These are phyloP conservation scores for Lantana camara DNA, from an alignment of 257 asterid genomes.

Conservation along the genomic window DNA sequence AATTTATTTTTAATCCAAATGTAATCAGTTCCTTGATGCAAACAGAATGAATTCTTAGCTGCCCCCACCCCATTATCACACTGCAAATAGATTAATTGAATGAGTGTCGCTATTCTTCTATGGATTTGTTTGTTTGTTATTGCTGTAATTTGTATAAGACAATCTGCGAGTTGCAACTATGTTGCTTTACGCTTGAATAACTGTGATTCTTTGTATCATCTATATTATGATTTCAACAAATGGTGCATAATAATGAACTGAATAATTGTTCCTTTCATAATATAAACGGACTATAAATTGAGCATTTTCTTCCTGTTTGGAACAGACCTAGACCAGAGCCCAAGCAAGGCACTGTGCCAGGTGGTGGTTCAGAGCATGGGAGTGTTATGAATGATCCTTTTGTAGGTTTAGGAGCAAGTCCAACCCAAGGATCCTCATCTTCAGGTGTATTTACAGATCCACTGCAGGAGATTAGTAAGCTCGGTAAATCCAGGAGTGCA, in stretches of 20 bases:
- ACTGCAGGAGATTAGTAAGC: constrained; percentile 46
- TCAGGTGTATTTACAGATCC: constrained; percentile 50
- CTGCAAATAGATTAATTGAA: constrained; percentile 9
- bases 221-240: constrained; percentile 11
- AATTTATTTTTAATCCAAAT: background rate
- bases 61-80: background rate
- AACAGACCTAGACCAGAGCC: constrained; percentile 57
- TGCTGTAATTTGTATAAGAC: constrained; percentile 8
- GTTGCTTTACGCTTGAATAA: background rate
- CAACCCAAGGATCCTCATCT: constrained; percentile 36
- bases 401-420: constrained; percentile 47
- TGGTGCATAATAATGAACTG: background rate
- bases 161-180: background rate
- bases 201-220: background rate
- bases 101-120: background rate
- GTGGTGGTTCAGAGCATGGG: constrained; percentile 37
- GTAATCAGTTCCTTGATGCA: constrained; percentile 3
- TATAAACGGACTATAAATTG: constrained; percentile 3
- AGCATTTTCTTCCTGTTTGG: constrained; percentile 19
- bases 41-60: constrained; percentile 10
- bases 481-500: constrained; percentile 52
- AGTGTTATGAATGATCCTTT: constrained; percentile 51
- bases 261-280: background rate
- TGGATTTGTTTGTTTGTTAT: constrained; percentile 6
- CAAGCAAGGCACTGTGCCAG: constrained; percentile 37